Conservation (phyloP, 2,329 filamentous ascomycete genomes). For the Penicillium verrucosum region DNA sequence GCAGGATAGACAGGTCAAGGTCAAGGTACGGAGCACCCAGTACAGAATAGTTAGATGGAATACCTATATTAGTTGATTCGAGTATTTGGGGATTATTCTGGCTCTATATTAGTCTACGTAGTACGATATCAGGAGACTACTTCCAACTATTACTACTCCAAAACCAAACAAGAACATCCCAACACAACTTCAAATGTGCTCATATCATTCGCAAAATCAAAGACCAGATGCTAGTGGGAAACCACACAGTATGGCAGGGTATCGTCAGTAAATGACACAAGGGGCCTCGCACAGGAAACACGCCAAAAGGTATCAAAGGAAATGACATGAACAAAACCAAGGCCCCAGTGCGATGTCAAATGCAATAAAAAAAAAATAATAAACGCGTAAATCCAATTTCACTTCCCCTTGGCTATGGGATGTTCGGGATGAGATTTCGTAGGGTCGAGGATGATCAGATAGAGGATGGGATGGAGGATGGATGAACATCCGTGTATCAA, state of each 20-base stretch:
- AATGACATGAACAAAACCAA: slow-evolving; percentile 4
- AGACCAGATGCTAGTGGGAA: slow-evolving; percentile 10
- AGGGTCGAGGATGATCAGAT: not conserved
- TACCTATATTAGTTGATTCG: not conserved
- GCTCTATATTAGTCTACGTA: not conserved
- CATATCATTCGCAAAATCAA: slow-evolving; percentile 6
- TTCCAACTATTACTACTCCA: not conserved
- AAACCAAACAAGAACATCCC: not conserved
- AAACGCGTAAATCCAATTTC: not conserved
- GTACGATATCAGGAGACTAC: not conserved
- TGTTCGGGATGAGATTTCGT: not conserved
- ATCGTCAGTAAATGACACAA: slow-evolving; percentile 26
- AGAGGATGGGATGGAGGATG: not conserved
- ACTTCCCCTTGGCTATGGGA: not conserved
- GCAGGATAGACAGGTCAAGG: not conserved
- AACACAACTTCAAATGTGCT: not conserved
- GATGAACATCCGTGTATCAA: not conserved
- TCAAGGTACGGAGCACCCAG: not conserved
- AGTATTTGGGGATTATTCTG: not conserved
- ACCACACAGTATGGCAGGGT: slow-evolving; percentile 22
- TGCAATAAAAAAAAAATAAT: not conserved
- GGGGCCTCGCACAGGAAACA: slow-evolving; percentile 13
- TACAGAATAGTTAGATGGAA: not conserved
- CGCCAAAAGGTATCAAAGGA: slow-evolving; percentile 17
- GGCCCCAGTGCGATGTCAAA: slow-evolving; percentile 1